Conservation (phyloP, 176 grass and related monocot species). For the Rhynchospora pubera region DNA sequence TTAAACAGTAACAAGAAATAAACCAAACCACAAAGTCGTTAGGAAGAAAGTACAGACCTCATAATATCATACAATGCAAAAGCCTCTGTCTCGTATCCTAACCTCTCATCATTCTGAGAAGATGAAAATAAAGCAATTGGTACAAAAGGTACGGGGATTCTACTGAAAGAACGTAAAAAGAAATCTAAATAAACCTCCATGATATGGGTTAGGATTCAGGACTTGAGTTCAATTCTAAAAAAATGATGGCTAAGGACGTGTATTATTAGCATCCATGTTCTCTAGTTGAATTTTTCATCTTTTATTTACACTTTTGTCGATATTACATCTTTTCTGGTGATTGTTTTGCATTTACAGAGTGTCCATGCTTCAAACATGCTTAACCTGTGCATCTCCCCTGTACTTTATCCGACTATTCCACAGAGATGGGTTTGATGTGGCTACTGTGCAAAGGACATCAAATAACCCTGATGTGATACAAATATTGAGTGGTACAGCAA, state of each 20-base stretch:
- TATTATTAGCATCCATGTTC: neutral
- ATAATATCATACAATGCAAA: slow-evolving; percentile 89
- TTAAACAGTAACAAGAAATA: neutral
- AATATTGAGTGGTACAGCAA: neutral
- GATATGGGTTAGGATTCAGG: neutral
- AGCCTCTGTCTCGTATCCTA: slow-evolving; percentile 94
- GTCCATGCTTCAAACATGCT: neutral
- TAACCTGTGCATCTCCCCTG: neutral
- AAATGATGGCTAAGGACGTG: neutral
- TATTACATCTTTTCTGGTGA: neutral
- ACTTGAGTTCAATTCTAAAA: neutral
- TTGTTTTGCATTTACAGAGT: neutral
- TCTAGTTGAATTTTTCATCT: neutral
- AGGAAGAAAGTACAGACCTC: slow-evolving; percentile 45
- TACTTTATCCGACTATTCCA: neutral
- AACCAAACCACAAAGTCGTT: neutral
- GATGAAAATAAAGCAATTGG: neutral
- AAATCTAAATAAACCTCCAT: neutral
- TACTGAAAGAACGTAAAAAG: slow-evolving; percentile 3
- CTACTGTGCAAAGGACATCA: neutral
- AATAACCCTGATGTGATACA: neutral
- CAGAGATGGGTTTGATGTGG: neutral
- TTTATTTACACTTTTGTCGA: neutral
- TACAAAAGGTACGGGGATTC: slow-evolving; percentile 15
- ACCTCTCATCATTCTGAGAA: slow-evolving; percentile 68